Percentiles rank a stretch among this genome's conserved stretches.
phyloP scores from a whole-genome alignment of 2,329 filamentous ascomycete genomes.

The Aspergillus sclerotialis region DNA sequence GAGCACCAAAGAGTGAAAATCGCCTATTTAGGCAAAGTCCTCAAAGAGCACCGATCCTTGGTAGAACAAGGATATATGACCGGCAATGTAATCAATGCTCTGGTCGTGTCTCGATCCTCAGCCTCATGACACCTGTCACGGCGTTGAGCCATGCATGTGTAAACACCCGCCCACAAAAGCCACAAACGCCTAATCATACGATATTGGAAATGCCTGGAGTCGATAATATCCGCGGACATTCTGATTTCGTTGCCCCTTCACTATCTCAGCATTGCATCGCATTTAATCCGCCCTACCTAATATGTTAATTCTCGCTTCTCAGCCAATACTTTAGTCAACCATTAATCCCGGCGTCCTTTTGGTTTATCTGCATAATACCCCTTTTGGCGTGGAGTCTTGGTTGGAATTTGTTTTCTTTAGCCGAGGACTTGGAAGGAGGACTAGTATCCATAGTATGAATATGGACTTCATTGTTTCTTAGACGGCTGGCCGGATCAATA shows the following conservation, averaged over 20 bases:
- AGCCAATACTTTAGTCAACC: not conserved
- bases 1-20: constrained; percentile 58
- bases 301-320: not conserved
- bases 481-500: no score
- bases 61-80: constrained; percentile 66
- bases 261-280: not conserved
- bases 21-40: constrained; percentile 72
- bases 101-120: constrained; percentile 46
- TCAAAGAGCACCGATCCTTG: constrained; percentile 62
- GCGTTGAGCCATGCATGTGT: not conserved
- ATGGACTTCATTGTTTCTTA: no score
- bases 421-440: no score
- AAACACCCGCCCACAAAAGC: no score
- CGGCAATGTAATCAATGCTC: constrained; percentile 69
- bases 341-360: not conserved
- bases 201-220: no score
- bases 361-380: no score
- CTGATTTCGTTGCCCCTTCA: not conserved
- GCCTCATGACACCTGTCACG: constrained; percentile 5
- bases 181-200: no score
- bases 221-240: not conserved
- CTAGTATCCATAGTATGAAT: no score
- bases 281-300: not conserved
- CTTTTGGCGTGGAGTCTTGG: no score
- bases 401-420: no score